phyloP scores from a whole-genome alignment of 495 filamentous ascomycete genomes.

The Hyaloscypha bicolor region DNA sequence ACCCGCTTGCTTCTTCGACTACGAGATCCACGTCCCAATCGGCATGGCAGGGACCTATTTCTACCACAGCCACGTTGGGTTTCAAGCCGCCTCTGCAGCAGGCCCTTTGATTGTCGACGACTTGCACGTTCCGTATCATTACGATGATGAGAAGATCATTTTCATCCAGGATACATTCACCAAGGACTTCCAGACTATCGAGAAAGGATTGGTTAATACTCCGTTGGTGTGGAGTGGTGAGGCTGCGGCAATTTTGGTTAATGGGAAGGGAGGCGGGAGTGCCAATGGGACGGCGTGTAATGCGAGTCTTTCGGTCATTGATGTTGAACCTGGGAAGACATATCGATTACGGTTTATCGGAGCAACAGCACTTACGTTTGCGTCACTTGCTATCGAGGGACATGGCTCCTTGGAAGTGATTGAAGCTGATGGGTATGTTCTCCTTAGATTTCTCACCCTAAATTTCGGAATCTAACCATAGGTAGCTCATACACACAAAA shows the following conservation, averaged over 20 bases:
- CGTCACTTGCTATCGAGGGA: conserved; percentile 51
- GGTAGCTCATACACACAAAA: conserved; percentile 51
- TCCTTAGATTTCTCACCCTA: background rate
- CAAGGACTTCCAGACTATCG: conserved; percentile 46
- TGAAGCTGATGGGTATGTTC: conserved; percentile 53
- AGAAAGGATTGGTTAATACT: conserved; percentile 37
- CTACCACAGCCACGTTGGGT: conserved; percentile 61
- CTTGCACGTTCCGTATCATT: conserved; percentile 47
- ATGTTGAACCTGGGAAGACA: conserved; percentile 56
- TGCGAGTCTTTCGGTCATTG: conserved; percentile 51
- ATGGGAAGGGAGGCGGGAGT: conserved; percentile 41
- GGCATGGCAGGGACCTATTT: conserved; percentile 59
- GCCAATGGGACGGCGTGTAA: conserved; percentile 40
- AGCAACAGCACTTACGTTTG: conserved; percentile 51
- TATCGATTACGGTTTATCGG: conserved; percentile 62
- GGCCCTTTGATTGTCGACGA: conserved; percentile 60
- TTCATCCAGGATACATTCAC: conserved; percentile 54
- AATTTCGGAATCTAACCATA: background rate
- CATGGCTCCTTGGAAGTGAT: conserved; percentile 54
- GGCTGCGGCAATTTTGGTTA: conserved; percentile 51
- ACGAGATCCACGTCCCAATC: conserved; percentile 52
- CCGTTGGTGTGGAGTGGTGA: conserved; percentile 52
- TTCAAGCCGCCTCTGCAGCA: conserved; percentile 54
- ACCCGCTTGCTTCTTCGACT: conserved; percentile 62
- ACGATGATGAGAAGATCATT: conserved; percentile 58